Evolutionary conservation across 2,329 filamentous ascomycete genomes (phyloP).

Genomic region (Pseudogymnoascus sp.): DNA sequence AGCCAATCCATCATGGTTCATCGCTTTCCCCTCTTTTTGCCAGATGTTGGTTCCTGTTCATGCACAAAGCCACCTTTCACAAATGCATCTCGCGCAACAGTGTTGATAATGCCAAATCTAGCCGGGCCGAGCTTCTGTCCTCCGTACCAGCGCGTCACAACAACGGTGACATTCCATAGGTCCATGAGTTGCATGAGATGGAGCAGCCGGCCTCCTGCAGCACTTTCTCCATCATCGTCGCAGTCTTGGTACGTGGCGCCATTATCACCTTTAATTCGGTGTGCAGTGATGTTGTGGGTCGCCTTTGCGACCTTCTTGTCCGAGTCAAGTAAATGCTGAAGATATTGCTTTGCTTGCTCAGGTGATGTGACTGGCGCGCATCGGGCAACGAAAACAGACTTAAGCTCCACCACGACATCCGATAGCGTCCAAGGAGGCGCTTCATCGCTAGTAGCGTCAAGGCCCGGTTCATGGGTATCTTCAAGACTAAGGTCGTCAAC

Average conservation of each 20-base stretch:
- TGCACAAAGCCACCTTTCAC: slow-evolving; percentile 65
- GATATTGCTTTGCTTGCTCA: slow-evolving; percentile 60
- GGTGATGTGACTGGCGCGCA: slow-evolving; percentile 63
- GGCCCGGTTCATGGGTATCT: slow-evolving; percentile 15
- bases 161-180: slow-evolving; percentile 84
- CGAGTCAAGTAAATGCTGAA: slow-evolving; percentile 69
- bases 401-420: slow-evolving; percentile 68
- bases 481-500: slow-evolving; percentile 1
- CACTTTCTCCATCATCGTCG: slow-evolving; percentile 92
- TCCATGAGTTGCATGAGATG: slow-evolving; percentile 94
- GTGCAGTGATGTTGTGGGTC: slow-evolving; percentile 93
- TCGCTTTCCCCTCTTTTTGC: slow-evolving; percentile 34
- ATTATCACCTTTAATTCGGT: slow-evolving; percentile 62
- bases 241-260: slow-evolving; percentile 71
- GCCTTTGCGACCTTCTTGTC: slow-evolving; percentile 82
- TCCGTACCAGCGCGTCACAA: slow-evolving; percentile 93
- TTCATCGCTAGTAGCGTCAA: slow-evolving; percentile 14
- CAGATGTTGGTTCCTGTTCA: slow-evolving; percentile 40
- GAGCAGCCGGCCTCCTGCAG: slow-evolving; percentile 75
- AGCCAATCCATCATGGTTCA: slow-evolving; percentile 12
- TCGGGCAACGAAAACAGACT: slow-evolving; percentile 80
- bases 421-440: slow-evolving; percentile 63
- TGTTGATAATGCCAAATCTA: slow-evolving; percentile 85
- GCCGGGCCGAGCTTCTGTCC: slow-evolving; percentile 83
- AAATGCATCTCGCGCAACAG: slow-evolving; percentile 74